Conservation (phyloP, 140 eudicot species). For the Anethum foeniculum region DNA sequence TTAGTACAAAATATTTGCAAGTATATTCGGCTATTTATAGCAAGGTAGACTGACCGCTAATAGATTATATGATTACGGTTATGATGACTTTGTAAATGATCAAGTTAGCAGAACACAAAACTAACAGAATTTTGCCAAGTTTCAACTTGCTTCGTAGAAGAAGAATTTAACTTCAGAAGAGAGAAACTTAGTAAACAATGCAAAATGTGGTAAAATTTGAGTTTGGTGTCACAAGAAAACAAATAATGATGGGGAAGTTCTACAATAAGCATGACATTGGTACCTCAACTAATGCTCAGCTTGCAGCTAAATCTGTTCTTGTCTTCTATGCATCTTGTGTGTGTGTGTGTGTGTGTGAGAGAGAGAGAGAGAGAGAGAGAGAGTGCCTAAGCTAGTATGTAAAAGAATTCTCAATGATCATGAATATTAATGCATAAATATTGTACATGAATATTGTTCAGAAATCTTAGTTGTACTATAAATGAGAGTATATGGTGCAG, state of each 20-base stretch:
- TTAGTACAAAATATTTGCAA: too few species aligned
- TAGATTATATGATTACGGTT: too few species aligned
- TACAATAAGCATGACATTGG: not conserved
- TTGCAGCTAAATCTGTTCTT: not conserved
- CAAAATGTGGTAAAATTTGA: not conserved
- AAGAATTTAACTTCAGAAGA: not conserved
- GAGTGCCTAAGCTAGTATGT: not conserved
- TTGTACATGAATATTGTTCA: too few species aligned
- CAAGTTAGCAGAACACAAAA: too few species aligned
- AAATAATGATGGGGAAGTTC: not conserved
- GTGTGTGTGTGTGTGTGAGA: not conserved
- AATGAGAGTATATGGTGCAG: not conserved
- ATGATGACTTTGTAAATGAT: not conserved
- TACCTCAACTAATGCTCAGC: not conserved
- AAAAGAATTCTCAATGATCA: not conserved
- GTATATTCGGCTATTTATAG: not conserved
- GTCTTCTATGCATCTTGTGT: not conserved
- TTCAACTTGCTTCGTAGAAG: not conserved
- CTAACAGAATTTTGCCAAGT: not conserved
- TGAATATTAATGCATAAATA: not conserved
- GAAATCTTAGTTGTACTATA: not conserved
- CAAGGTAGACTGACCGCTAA: not conserved
- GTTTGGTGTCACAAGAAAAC: not conserved
- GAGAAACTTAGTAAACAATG: not conserved
- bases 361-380: not conserved